phyloP scores from a whole-genome alignment of 1,284 basidiomycete species.

The Mixia osmundae region DNA sequence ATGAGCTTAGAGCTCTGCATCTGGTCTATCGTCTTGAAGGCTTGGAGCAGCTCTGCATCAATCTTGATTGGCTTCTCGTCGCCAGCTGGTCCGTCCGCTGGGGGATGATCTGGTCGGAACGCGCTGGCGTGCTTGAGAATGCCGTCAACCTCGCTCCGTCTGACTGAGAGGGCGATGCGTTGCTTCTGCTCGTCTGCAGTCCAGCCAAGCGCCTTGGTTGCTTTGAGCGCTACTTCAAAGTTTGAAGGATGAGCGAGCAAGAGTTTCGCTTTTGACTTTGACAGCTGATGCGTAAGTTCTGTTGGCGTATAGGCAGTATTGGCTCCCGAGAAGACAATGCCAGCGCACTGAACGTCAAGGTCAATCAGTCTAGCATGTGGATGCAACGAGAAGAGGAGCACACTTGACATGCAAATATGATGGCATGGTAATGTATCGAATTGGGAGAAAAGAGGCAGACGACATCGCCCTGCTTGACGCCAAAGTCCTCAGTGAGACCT shows the following conservation, averaged over 20 bases:
- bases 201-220: conserved; percentile 13
- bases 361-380: background rate
- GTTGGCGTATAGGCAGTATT: conserved; percentile 14
- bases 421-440: conserved; percentile 6
- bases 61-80: no score
- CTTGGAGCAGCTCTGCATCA: no score
- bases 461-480: conserved; percentile 9
- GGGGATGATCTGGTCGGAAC: no score
- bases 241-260: conserved; percentile 9
- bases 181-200: conserved; percentile 9
- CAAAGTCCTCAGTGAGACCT: conserved; percentile 9
- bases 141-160: conserved; percentile 2
- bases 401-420: conserved; percentile 1
- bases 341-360: conserved; percentile 12
- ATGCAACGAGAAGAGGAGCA: background rate
- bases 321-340: conserved; percentile 14
- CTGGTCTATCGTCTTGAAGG: conserved; percentile 8
- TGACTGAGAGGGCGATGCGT: conserved; percentile 11
- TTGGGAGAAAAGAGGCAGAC: conserved; percentile 16
- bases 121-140: no score
- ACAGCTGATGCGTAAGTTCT: conserved; percentile 6
- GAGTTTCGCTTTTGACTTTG: conserved; percentile 14
- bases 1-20: conserved; percentile 5
- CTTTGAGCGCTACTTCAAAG: conserved; percentile 11
- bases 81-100: no score